These are phyloP conservation scores for Saccharomycopsis vini DNA, from an alignment of 805 yeast genomes.

Conservation along the genomic window DNA sequence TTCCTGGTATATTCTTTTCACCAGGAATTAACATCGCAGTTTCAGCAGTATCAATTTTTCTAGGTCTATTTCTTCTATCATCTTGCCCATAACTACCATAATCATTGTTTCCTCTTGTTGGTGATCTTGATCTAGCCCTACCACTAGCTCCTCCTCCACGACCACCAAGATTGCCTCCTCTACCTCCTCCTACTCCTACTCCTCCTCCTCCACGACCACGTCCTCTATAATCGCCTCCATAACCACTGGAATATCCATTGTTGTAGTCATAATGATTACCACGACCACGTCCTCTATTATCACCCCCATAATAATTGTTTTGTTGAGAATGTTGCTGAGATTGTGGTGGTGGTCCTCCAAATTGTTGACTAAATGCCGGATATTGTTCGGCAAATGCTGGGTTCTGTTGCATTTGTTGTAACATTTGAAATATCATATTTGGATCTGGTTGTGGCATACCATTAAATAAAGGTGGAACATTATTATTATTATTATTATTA, in stretches of 20 bases:
- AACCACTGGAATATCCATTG: slow-evolving; percentile 3
- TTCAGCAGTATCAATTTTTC: slow-evolving; percentile 13
- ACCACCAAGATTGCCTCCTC: slow-evolving; percentile 17
- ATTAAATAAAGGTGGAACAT: slow-evolving; percentile 17
- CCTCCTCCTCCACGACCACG: slow-evolving; percentile 2
- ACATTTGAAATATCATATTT: slow-evolving; percentile 33
- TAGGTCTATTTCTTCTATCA: slow-evolving; percentile 8
- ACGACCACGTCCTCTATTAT: background rate
- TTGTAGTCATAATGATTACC: slow-evolving; percentile 9
- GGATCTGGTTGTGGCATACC: no score
- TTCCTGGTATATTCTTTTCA: slow-evolving; percentile 61
- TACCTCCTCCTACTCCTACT: no score
- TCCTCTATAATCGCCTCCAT: slow-evolving; percentile 1
- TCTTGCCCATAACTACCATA: slow-evolving; percentile 23
- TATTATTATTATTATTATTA: background rate
- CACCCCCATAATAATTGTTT: background rate
- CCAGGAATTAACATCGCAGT: slow-evolving; percentile 34
- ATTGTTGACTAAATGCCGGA: background rate
- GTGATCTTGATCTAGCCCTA: slow-evolving; percentile 19
- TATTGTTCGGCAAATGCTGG: slow-evolving; percentile 2
- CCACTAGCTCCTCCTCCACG: slow-evolving; percentile 8
- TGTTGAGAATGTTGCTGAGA: slow-evolving; percentile 17
- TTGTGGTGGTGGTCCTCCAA: slow-evolving; percentile 14
- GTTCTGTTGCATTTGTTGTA: slow-evolving; percentile 27
- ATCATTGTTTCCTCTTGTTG: slow-evolving; percentile 11